Evolutionary conservation across 2,329 filamentous ascomycete species (phyloP), one percentile per base, ranked within the genome.

Genomic region (Penicillium griseofulvum): DNA sequence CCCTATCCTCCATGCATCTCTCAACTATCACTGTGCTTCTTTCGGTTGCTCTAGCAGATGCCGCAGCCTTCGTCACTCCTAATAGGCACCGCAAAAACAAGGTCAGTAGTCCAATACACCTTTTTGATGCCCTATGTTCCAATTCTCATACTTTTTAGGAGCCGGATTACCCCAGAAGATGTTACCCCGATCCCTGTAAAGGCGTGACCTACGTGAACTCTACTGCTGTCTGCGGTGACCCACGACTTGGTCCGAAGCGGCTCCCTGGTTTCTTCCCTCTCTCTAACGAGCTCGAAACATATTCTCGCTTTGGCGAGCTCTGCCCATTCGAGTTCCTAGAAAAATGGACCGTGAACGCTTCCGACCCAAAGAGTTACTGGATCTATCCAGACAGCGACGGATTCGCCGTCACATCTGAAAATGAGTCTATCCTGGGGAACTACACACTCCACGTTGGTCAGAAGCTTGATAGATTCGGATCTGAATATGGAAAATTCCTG

Each of bases 401-500:
- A 5, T 82, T 79, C 52, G 63, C 72, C 19, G 53, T 76, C 4
- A 68, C 74, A 56, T 67, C 65, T 5, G 47, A 63, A 0, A 69
- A 70, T 0, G 57, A 65, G 0, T 68, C 74, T 3, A 79, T 81
- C 38, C 65, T 72, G 19, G 77, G 74, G 5, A 76, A 71, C 22
- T 68, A 76, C 56, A 73, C 73, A 0, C 64, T 82, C 0, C 56
- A 59, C 2, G 65, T 65, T 0, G 79, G 78, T 12, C 70, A 73
- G n/a, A 67, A 78, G 24, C 57, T 82, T 1, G 79, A 82, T 62
- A 71, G 79, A 1, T 82, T 82, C 46, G 80, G 80, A 1, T 69
- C 69, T 10, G 78, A 80, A 58, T 70, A 68, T 44, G 80, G 79
- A 43, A 67, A 47, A 0, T 80, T 73, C 56, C 64, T 80, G 22